Evolutionary conservation across 176 grass and related monocot species (phyloP).

Genomic region (Triticum dicoccoides): DNA sequence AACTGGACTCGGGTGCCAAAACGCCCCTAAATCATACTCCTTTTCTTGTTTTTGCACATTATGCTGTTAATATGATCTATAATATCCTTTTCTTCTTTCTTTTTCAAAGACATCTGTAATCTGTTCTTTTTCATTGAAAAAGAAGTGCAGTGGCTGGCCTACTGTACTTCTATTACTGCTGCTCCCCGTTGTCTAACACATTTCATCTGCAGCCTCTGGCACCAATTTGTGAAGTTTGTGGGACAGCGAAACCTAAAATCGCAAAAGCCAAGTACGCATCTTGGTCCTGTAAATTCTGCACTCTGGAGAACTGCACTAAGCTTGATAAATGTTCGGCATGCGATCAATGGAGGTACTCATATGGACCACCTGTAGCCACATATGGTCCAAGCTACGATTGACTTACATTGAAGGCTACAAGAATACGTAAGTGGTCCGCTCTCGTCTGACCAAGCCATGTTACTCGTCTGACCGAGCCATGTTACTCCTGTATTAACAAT

Average conservation of each 20-base stretch:
- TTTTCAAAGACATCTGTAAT: neutral
- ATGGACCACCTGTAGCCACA: conserved; percentile 52
- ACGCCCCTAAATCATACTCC: neutral
- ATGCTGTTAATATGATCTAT: neutral
- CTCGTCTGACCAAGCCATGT: too few species aligned
- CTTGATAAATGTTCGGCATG: conserved; percentile 90
- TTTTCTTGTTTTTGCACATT: neutral
- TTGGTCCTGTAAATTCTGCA: conserved; percentile 96
- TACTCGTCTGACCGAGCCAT: too few species aligned
- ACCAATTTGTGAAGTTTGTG: conserved; percentile 85
- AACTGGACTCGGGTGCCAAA: too few species aligned
- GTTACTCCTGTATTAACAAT: neutral
- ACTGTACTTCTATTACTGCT: neutral
- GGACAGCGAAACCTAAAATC: conserved; percentile 60
- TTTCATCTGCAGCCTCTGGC: conserved; percentile 54
- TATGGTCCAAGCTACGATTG: conserved; percentile 48
- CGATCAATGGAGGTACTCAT: conserved; percentile 88
- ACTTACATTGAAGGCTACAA: conserved; percentile 11
- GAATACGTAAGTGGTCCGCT: conserved; percentile 21
- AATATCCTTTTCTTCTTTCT: neutral
- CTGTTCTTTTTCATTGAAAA: too few species aligned
- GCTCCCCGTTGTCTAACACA: conserved; percentile 26
- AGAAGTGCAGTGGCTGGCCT: too few species aligned
- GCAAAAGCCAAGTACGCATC: conserved; percentile 54
- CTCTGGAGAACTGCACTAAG: conserved; percentile 69